Evolutionary conservation across 176 grass and related monocot species (phyloP), one percentile per base, ranked within the genome.

Genomic region (Dactylis glomerata): DNA sequence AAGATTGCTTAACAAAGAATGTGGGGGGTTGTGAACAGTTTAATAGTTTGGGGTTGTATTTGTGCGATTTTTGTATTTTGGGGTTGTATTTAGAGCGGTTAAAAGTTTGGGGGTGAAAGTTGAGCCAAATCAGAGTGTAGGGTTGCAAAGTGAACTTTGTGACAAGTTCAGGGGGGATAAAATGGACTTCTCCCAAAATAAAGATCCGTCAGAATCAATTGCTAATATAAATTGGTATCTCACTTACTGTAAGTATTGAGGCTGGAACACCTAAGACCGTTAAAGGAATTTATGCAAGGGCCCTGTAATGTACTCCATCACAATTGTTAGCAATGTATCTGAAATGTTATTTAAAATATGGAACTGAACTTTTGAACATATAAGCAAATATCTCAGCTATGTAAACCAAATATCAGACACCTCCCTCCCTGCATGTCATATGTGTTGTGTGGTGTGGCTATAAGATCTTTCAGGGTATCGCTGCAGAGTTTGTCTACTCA

Each of bases 191-290:
- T n/a, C n/a, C n/a, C n/a, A n/a, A n/a, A n/a, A n/a, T n/a, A n/a
- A n/a, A n/a, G n/a, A n/a, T n/a, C 5, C 31, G 50, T 12, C 59
- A 77, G 20, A 62, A 33, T 27, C 37, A 20, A 73, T n/a, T 16
- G 26, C 19, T 73, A 38, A 65, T 20, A 76, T 11, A 56, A 68
- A 56, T 82, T 51, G 1, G 55, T 36, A 80, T 23, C 17, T 10
- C 52, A 70, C 89, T 65, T 92, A 99, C 96, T 51, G 93, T 99
- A 68, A 99, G 92, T 74, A 99, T 80, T 82, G 96, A 96, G 81
- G 96, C 96, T 87, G 96, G 96, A 91, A 99, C 96, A 54, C 91
- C 96, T 81, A 99, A 83, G 42, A 99, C 90, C 28, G 96, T 99
- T 40, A 99, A 80, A 58, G 96, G 96, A 77, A 99, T 87, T 77